Evolutionary conservation across 2,329 filamentous ascomycete species (phyloP), one percentile per base, ranked within the genome.

Genomic region (Trichophyton schoenleinii): DNA sequence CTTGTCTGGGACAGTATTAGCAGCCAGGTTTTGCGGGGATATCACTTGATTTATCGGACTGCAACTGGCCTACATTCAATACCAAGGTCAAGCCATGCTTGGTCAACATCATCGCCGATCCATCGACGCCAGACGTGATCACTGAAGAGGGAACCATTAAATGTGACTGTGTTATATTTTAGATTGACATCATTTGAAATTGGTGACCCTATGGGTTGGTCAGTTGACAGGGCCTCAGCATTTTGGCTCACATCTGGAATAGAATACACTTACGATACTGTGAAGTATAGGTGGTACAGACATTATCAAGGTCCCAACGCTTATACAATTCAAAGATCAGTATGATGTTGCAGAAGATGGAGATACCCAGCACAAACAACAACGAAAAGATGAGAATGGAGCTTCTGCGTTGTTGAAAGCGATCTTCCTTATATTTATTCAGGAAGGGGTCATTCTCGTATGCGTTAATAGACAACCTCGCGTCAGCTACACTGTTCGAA

Each of bases 91-190:
- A 73, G 75, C 83, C 83, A 86, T 0, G 82, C 83, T 2, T 75
- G 76, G 63, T 86, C 83, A 0, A 83, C 81, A 58, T 81, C 79
- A 0, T 79, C 11, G 77, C 0, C 78, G 74, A 1, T 75, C 79
- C 11, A 68, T 62, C 77, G 73, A 1, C 82, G 78, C 66, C 80
- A 86, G 15, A 80, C 70, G 28, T 79, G 80, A 64, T 83, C 78
- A 0, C 81, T 71, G 60, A 83, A 66, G 20, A 86, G 81, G 0
- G 79, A 79, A 0, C 82, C 83, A 63, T 86, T 83, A 69, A 84
- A 86, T 1, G 65, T 65, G 58, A 76, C 68, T 0, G 67, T 67
- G 9, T 72, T 69, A 67, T 78, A 80, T 9, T 69, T 67, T 3
- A 79, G 71, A 25, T 72, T 67, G 4, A 80, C 69, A 7, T 79